phyloP scores from a whole-genome alignment of 2,329 filamentous ascomycete species.

The Sarocladiaceae sp. region DNA sequence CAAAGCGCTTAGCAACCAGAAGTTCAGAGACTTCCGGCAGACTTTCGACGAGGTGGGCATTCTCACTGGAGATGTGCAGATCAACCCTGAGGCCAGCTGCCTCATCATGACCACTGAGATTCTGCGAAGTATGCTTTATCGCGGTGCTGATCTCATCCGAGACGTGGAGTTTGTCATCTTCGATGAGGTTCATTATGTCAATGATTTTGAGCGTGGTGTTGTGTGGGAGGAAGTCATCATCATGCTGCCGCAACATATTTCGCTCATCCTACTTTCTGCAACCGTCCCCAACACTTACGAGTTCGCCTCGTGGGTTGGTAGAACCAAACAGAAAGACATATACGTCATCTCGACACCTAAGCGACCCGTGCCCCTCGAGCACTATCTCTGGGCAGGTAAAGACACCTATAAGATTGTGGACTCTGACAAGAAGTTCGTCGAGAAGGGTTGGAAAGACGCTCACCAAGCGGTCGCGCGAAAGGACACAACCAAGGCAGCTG shows the following conservation, averaged over 20 bases:
- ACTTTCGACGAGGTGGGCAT: constrained; percentile 95
- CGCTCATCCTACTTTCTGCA: constrained; percentile 87
- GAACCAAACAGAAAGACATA: constrained; percentile 97
- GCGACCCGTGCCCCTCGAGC: constrained; percentile 87
- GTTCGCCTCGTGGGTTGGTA: constrained; percentile 96
- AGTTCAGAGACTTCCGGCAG: constrained; percentile 91
- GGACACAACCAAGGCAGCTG: constrained; percentile 59
- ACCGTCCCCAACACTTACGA: constrained; percentile 97
- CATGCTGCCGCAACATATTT: constrained; percentile 96
- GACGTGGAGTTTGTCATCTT: constrained; percentile 98
- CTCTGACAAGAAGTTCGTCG: constrained; percentile 82
- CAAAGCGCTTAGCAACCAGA: constrained; percentile 97
- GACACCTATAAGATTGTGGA: constrained; percentile 92
- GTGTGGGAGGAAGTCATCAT: constrained; percentile 99
- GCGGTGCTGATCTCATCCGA: constrained; percentile 98
- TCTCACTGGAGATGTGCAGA: constrained; percentile 99
- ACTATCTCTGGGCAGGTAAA: constrained; percentile 94
- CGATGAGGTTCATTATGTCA: constrained; percentile 97
- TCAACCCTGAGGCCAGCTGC: constrained; percentile 96
- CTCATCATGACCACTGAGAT: constrained; percentile 99
- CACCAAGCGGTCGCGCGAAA: constrained; percentile 75
- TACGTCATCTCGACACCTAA: constrained; percentile 98
- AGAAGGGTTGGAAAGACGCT: constrained; percentile 91
- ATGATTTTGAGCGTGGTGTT: constrained; percentile 88
- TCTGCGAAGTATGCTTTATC: constrained; percentile 95